Conservation (phyloP, 305 asterid species). For the Fraxinus velutina region DNA sequence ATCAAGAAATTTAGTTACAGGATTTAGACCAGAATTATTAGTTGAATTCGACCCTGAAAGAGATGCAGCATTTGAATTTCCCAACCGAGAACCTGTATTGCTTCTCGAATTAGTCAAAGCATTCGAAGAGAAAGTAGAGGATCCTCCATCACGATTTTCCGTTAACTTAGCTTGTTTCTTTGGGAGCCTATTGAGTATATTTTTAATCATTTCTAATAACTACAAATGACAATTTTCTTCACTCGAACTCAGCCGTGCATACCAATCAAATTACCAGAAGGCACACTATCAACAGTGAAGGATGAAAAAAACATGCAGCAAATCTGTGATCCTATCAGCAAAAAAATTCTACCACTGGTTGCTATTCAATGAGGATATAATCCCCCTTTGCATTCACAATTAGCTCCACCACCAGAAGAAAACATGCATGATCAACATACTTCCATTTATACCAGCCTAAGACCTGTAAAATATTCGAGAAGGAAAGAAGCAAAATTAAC, state of each 20-base stretch:
- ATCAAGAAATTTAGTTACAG: slow-evolving; percentile 51
- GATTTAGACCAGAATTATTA: slow-evolving; percentile 37
- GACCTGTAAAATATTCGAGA: slow-evolving; percentile 32
- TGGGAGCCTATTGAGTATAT: slow-evolving; percentile 85
- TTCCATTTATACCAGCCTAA: slow-evolving; percentile 24
- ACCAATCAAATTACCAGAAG: slow-evolving; percentile 25
- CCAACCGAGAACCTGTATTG: slow-evolving; percentile 41
- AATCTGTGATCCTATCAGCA: slow-evolving; percentile 22
- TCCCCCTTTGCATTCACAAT: slow-evolving; percentile 30
- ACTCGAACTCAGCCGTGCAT: slow-evolving; percentile 20
- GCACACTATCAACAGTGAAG: slow-evolving; percentile 21
- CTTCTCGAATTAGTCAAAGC: slow-evolving; percentile 61
- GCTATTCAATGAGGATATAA: slow-evolving; percentile 27
- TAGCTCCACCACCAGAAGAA: slow-evolving; percentile 27
- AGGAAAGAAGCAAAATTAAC: slow-evolving; percentile 18
- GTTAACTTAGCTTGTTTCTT: slow-evolving; percentile 70
- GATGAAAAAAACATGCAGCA: slow-evolving; percentile 3
- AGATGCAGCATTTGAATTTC: slow-evolving; percentile 41
- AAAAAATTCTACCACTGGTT: slow-evolving; percentile 19
- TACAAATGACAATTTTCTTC: slow-evolving; percentile 32
- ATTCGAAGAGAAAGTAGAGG: slow-evolving; percentile 49
- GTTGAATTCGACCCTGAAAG: slow-evolving; percentile 38
- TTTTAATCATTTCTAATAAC: slow-evolving; percentile 69
- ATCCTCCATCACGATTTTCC: slow-evolving; percentile 81
- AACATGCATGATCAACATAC: slow-evolving; percentile 25